A percentile compares a stretch with the other conserved stretches of the same genome.
These are phyloP conservation scores for Hebeloma cylindrosporum DNA, from an alignment of 768 basidiomycete genomes.

Conservation along the genomic window DNA sequence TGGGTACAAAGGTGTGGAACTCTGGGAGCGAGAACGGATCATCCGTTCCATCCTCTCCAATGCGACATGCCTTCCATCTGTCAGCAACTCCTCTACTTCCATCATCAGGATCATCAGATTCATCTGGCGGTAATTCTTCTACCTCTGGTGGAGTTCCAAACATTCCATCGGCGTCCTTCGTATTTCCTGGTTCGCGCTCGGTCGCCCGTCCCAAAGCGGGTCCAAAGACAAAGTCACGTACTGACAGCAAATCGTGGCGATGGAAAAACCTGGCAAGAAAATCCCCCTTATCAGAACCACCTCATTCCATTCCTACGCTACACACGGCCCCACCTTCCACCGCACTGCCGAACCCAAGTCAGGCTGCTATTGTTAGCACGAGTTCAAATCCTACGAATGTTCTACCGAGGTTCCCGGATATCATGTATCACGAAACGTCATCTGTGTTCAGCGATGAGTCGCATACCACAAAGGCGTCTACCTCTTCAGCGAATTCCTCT, in stretches of 20 bases:
- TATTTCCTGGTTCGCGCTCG: slow-evolving; percentile 30
- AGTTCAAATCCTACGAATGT: neutral
- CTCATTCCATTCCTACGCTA: too few species aligned
- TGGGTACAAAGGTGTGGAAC: slow-evolving; percentile 1
- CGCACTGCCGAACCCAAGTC: too few species aligned
- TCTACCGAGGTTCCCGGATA: too few species aligned
- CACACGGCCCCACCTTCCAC: too few species aligned
- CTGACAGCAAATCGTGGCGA: too few species aligned
- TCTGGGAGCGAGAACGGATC: slow-evolving; percentile 1
- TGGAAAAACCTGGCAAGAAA: too few species aligned
- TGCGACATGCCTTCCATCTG: slow-evolving; percentile 3
- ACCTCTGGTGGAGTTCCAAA: neutral
- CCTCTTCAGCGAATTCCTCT: slow-evolving; percentile 2
- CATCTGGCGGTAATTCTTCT: slow-evolving; percentile 4
- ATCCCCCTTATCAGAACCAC: too few species aligned
- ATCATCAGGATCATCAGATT: slow-evolving; percentile 21
- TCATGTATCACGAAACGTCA: too few species aligned
- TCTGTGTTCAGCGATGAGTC: too few species aligned
- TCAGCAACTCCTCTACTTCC: too few species aligned
- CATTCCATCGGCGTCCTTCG: slow-evolving; percentile 19
- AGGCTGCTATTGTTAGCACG: too few species aligned
- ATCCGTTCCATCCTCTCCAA: slow-evolving; percentile 5
- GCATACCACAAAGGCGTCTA: neutral
- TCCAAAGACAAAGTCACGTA: slow-evolving; percentile 6
- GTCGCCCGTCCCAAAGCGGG: slow-evolving; percentile 25